phyloP scores from a whole-genome alignment of 2,329 filamentous ascomycete genomes.

The Talaromyces sp. region DNA sequence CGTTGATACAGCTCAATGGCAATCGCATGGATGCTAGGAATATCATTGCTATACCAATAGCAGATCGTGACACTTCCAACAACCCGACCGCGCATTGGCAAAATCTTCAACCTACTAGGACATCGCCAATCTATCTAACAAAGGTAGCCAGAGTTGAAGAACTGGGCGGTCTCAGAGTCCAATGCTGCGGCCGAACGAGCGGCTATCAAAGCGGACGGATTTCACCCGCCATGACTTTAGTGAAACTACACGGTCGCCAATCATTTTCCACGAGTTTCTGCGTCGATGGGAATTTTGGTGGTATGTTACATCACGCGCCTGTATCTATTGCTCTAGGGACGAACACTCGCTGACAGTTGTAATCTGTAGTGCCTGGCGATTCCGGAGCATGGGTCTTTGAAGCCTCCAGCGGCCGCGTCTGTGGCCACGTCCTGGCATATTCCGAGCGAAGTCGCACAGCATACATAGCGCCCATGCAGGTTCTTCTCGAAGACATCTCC shows the following conservation, averaged over 20 bases:
- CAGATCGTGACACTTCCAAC: neutral
- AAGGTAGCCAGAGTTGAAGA: constrained; percentile 49
- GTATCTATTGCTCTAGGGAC: neutral
- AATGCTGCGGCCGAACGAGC: constrained; percentile 82
- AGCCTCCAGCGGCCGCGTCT: constrained; percentile 69
- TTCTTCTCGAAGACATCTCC: constrained; percentile 78
- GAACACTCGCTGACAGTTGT: neutral
- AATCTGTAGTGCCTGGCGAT: constrained; percentile 66
- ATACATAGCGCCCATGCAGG: constrained; percentile 94
- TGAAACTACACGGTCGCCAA: constrained; percentile 79
- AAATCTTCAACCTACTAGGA: constrained; percentile 43
- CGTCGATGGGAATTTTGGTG: constrained; percentile 56
- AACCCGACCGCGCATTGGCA: constrained; percentile 16
- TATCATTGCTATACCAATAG: constrained; percentile 44
- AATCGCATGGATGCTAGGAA: constrained; percentile 69
- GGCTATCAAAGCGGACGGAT: constrained; percentile 77
- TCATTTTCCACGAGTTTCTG: constrained; percentile 71
- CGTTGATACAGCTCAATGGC: constrained; percentile 72
- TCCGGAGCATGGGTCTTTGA: constrained; percentile 91
- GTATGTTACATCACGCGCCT: constrained; percentile 28
- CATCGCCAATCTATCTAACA: constrained; percentile 48
- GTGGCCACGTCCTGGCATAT: constrained; percentile 87
- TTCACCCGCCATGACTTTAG: constrained; percentile 68
- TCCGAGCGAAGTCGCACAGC: constrained; percentile 73
- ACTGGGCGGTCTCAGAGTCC: constrained; percentile 71